These are phyloP conservation scores for Solidago caesia DNA, from an alignment of 129 eudicot species.

Conservation along the genomic window DNA sequence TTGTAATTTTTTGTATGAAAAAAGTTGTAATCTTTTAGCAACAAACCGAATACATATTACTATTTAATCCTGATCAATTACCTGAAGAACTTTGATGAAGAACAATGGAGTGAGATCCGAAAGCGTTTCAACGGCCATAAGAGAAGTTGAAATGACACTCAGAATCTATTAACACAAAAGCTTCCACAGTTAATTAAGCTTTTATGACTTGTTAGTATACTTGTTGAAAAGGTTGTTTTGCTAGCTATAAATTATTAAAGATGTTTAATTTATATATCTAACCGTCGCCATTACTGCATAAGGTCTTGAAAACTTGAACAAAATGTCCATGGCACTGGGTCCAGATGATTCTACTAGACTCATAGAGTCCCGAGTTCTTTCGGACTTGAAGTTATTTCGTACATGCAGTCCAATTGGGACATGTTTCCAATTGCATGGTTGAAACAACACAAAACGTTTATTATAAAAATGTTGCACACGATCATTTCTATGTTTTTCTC, in stretches of 20 bases:
- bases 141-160: constrained; percentile 35
- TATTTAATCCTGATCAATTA: background rate
- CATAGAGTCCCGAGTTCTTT: background rate
- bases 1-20: no score
- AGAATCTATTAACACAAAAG: constrained; percentile 18
- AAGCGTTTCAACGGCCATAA: constrained; percentile 32
- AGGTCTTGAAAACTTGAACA: constrained; percentile 39
- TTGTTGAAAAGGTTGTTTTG: background rate
- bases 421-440: background rate
- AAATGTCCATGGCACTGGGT: constrained; percentile 10
- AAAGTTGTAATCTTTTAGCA: no score
- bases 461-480: background rate
- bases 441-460: background rate
- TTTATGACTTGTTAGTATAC: no score
- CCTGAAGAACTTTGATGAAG: constrained; percentile 30
- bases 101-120: constrained; percentile 31
- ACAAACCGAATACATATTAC: no score
- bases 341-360: constrained; percentile 14
- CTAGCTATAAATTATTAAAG: background rate
- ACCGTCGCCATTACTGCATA: constrained; percentile 38
- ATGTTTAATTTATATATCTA: background rate
- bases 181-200: no score
- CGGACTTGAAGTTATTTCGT: background rate
- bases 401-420: background rate
- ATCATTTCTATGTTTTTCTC: background rate